Evolutionary conservation across 805 yeast species (phyloP).

Genomic region (Kuraishia hungarica): DNA sequence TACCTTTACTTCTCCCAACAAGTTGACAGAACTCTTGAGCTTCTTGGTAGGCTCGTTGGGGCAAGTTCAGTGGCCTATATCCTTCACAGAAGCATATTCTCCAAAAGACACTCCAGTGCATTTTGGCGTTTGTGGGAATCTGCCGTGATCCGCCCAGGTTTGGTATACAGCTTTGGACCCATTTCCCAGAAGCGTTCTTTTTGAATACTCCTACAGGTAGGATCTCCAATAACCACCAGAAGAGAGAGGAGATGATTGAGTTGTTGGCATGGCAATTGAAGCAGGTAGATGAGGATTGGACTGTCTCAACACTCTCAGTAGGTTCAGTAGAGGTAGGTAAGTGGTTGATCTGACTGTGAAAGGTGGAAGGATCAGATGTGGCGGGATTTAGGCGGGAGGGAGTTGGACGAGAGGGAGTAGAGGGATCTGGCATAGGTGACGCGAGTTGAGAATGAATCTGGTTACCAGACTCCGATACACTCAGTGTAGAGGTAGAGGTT

Average conservation of each 20-base stretch:
- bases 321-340: no score
- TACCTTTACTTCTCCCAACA: not conserved
- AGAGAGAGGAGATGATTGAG: constrained; percentile 16
- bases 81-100: constrained; percentile 36
- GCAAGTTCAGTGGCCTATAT: constrained; percentile 38
- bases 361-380: no score
- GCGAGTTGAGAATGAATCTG: no score
- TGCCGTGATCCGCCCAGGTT: constrained; percentile 46
- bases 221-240: constrained; percentile 59
- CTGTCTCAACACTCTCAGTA: no score
- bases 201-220: constrained; percentile 49
- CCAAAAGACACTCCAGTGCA: constrained; percentile 64
- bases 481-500: constrained; percentile 1
- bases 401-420: no score
- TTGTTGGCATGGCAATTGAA: constrained; percentile 32
- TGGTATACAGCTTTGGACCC: constrained; percentile 43
- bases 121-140: constrained; percentile 34
- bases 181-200: constrained; percentile 37
- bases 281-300: not conserved
- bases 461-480: no score
- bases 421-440: no score
- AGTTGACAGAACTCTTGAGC: not conserved
- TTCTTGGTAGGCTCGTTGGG: constrained; percentile 9
- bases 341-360: no score
- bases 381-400: no score